These are phyloP conservation scores for Leishmania arabica DNA, from an alignment of 208 protist genomes.

Conservation along the genomic window DNA sequence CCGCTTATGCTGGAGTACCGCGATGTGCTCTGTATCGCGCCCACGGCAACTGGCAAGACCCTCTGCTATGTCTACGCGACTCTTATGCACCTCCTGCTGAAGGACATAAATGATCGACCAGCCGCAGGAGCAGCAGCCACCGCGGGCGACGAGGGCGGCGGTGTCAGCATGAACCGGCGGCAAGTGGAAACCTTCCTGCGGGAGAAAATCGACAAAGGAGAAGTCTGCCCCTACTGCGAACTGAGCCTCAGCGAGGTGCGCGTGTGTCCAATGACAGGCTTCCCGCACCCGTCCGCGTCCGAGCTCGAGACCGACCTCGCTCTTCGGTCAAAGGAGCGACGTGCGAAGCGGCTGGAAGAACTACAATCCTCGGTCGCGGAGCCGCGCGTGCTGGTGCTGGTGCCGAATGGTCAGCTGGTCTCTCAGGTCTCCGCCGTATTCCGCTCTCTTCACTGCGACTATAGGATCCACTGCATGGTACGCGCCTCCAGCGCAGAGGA, in stretches of 20 bases:
- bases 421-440: constrained; percentile 58
- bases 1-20: constrained; percentile 68
- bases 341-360: constrained; percentile 46
- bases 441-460: constrained; percentile 48
- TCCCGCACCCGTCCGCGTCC: constrained; percentile 49
- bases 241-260: constrained; percentile 43
- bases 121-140: not conserved
- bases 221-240: constrained; percentile 89
- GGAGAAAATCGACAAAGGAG: constrained; percentile 61
- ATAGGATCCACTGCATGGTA: constrained; percentile 62
- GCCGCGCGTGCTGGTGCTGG: constrained; percentile 73
- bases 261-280: constrained; percentile 81
- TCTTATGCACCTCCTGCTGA: constrained; percentile 65
- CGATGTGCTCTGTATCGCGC: constrained; percentile 87
- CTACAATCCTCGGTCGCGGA: constrained; percentile 48
- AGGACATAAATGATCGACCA: constrained; percentile 22
- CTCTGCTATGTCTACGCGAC: constrained; percentile 87
- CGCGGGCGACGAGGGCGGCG: constrained; percentile 7
- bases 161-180: constrained; percentile 30
- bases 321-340: constrained; percentile 30
- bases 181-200: constrained; percentile 65
- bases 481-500: constrained; percentile 72
- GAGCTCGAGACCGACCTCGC: constrained; percentile 19
- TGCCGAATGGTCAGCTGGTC: constrained; percentile 73
- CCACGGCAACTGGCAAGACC: constrained; percentile 93